These are phyloP conservation scores for Tillandsia leiboldiana DNA, from an alignment of 176 grass and related monocot genomes.

Conservation along the genomic window DNA sequence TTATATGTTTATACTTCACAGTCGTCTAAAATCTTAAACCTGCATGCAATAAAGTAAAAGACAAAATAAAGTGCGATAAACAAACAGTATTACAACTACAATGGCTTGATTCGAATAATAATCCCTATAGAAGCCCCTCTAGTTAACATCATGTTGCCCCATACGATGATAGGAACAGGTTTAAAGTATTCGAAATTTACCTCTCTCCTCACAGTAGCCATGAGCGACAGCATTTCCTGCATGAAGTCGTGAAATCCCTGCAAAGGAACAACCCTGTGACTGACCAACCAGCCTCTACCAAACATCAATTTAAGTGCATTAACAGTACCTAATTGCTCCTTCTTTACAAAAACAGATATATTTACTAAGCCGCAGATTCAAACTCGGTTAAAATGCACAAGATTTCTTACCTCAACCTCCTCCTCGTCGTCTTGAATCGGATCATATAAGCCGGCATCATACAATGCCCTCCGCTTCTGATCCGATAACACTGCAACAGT, in stretches of 20 bases:
- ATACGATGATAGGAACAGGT: too few species aligned
- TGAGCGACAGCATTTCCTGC: slow-evolving; percentile 76
- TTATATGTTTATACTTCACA: too few species aligned
- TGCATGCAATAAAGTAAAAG: too few species aligned
- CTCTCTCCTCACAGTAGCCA: slow-evolving; percentile 59
- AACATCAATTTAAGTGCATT: too few species aligned
- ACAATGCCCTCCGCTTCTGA: slow-evolving; percentile 51
- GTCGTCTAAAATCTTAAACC: too few species aligned
- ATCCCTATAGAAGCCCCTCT: background rate
- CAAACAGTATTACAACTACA: too few species aligned
- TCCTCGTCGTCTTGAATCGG: slow-evolving; percentile 47
- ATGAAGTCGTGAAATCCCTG: slow-evolving; percentile 87
- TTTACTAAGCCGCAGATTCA: background rate
- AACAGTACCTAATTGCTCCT: too few species aligned
- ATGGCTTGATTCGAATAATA: background rate
- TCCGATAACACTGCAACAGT: slow-evolving; percentile 57
- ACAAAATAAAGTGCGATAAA: too few species aligned
- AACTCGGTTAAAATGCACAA: background rate
- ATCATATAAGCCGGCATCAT: slow-evolving; percentile 60
- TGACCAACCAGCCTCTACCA: background rate
- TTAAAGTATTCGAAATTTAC: slow-evolving; percentile 20
- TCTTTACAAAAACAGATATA: too few species aligned
- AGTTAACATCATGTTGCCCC: background rate
- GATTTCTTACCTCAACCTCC: slow-evolving; percentile 45
- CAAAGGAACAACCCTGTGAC: too few species aligned